Base-by-base conservation (phyloP, 768 basidiomycete species). In the Chlorophyllum brunneum region DNA sequence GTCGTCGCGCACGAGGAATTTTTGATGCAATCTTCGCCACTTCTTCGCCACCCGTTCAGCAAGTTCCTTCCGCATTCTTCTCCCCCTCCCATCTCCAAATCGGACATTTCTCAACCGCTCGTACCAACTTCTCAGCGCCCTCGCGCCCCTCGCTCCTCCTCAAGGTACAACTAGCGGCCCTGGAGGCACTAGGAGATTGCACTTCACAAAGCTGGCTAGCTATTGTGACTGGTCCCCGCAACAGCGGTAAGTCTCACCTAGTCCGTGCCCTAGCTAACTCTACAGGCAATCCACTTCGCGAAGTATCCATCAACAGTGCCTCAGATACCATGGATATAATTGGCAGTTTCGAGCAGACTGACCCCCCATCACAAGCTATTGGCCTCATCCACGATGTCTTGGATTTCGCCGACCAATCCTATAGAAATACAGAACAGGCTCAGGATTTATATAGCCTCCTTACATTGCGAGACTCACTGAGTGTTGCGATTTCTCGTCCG, bases 321-420 rank as follows among this genome's bases (percentile, higher is more conserved):
- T 93, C 91, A 2, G 97, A 99, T 65, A 90, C 94, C 1, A 85
- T 86, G 66, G 97, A 99, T 67, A 85, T 99, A 29, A 71, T 99
- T 38, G 97, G 97, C 29, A 88, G 90, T 65, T 98, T 98, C 62
- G 97, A 99, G 68, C 95, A 98, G 68, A 82, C 86, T 23, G 88
- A 93, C 64, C 48, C 63, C 31, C 68, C 67, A n/a, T 69, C 71
- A 30, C 75, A 74, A 15, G 54, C 72, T 26, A 48, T 68, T 8
- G 60, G 62, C 15, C 51, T 78, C 8, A 61, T 79, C 9, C 69
- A 76, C 26, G 67, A 77, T 15, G 58, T 76, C 4, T 56, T 80
- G 18, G 54, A 56, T 22, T 54, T 78, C 1, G 53, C 76, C 2
- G 73, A 80, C 23, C 52, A 57, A 6, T 62, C 69, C 29, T 61